Percentiles rank a stretch among this genome's conserved stretches.
phyloP scores from a whole-genome alignment of 1,139 yeast species.

The Tardiomyces digboiensis region DNA sequence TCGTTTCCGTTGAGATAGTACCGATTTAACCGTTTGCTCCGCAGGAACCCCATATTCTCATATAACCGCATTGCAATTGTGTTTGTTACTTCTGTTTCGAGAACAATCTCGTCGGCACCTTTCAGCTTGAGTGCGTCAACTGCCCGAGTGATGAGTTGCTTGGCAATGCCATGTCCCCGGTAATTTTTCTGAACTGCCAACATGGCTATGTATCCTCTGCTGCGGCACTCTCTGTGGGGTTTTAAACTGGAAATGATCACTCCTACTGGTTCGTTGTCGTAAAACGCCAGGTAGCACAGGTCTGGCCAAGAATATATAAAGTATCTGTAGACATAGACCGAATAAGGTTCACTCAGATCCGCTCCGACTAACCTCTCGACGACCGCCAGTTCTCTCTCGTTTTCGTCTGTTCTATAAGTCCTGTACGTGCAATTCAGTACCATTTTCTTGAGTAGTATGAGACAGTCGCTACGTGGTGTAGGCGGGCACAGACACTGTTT shows the following conservation, averaged over 20 bases:
- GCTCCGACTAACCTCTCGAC: constrained; percentile 41
- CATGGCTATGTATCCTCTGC: constrained; percentile 94
- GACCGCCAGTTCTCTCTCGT: constrained; percentile 22
- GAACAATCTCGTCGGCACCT: constrained; percentile 75
- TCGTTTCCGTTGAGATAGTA: constrained; percentile 90
- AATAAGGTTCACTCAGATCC: constrained; percentile 65
- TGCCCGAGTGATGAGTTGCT: constrained; percentile 51
- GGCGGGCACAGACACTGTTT: too few species aligned
- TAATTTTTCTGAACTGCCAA: constrained; percentile 65
- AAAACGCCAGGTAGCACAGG: constrained; percentile 42
- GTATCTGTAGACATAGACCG: constrained; percentile 60
- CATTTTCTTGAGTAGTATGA: too few species aligned
- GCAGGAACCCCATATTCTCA: constrained; percentile 78
- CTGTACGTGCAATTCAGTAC: constrained; percentile 21
- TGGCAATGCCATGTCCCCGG: constrained; percentile 79
- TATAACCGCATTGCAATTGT: constrained; percentile 67
- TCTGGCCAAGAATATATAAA: constrained; percentile 66
- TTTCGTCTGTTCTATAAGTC: constrained; percentile 21
- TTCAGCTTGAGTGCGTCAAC: constrained; percentile 54
- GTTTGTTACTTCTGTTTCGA: constrained; percentile 88
- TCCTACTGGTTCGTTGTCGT: constrained; percentile 45
- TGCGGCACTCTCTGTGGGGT: constrained; percentile 31
- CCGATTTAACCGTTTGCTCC: constrained; percentile 72
- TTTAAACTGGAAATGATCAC: constrained; percentile 71
- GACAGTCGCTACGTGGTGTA: too few species aligned